A percentile compares a stretch with the other conserved stretches of the same genome.
These are phyloP conservation scores for Colletotrichum gloeosporioides DNA, from an alignment of 2,329 filamentous ascomycete species.

Conservation along the genomic window DNA sequence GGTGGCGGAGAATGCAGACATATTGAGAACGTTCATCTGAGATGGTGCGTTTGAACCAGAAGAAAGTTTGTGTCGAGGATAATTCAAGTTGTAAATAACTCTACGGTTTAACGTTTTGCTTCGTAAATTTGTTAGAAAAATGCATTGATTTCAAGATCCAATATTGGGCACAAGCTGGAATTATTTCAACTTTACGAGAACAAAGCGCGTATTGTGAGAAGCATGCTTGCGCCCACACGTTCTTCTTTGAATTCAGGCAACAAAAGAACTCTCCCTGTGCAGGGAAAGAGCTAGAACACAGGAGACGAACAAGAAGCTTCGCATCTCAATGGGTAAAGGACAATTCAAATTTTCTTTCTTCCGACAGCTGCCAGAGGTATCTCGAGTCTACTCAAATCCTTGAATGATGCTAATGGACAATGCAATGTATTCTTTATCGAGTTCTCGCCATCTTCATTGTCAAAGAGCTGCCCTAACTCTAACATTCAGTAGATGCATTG, in stretches of 20 bases:
- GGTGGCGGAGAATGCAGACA: neutral
- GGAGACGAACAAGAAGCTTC: neutral
- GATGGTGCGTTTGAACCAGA: neutral
- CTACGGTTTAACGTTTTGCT: too few relatives aligned
- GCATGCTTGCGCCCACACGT: accelerated
- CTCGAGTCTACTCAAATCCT: neutral
- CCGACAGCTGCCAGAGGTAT: neutral
- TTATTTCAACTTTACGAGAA: neutral
- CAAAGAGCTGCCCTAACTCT: neutral
- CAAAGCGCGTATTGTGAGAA: neutral
- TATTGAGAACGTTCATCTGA: neutral
- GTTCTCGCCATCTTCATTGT: neutral
- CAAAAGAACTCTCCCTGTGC: neutral
- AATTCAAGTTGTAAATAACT: neutral
- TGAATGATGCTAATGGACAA: neutral
- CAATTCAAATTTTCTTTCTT: neutral
- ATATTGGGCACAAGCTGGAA: neutral
- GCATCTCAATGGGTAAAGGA: neutral
- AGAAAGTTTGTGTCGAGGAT: neutral
- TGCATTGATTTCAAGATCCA: neutral
- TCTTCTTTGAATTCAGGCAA: neutral
- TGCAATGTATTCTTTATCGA: neutral
- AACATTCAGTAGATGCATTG: neutral
- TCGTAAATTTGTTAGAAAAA: neutral
- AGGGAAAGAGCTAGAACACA: neutral